Conservation (phyloP, 2,329 filamentous ascomycete species). For the Cryphonectria parasitica region DNA sequence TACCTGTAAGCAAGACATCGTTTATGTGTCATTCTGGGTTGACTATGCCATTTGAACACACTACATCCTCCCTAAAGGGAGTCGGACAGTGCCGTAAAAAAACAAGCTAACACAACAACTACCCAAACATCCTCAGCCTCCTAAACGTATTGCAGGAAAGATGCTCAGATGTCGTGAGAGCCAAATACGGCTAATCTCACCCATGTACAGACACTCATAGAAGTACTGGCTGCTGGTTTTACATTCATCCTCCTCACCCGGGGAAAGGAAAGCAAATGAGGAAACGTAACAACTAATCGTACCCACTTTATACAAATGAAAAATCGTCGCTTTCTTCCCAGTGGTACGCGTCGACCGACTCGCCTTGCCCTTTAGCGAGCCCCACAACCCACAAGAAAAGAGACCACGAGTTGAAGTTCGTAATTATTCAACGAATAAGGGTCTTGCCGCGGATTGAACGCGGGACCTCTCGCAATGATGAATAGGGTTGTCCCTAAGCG, state of each 20-base stretch:
- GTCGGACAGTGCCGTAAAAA: not conserved
- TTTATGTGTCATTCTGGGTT: not conserved
- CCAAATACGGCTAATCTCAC: not conserved
- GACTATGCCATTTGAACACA: not conserved
- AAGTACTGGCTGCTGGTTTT: not conserved
- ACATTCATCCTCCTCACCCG: not conserved
- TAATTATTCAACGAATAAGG: not conserved
- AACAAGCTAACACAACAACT: not conserved
- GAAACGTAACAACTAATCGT: not conserved
- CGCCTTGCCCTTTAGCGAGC: not conserved
- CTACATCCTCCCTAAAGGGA: not conserved
- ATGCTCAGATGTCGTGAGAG: not conserved
- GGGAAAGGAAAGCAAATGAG: not conserved
- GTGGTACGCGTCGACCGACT: not conserved
- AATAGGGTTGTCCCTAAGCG: slow-evolving; percentile 18
- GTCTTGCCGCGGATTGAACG: slow-evolving; percentile 16
- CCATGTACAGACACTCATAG: not conserved
- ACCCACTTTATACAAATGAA: not conserved
- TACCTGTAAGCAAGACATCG: not conserved
- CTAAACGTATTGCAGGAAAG: not conserved
- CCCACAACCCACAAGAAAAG: not conserved
- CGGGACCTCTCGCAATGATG: slow-evolving; percentile 19
- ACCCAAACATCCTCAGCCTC: not conserved
- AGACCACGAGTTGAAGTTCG: not conserved
- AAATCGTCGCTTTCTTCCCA: not conserved